Evolutionary conservation across 257 asterid genomes (phyloP).

Genomic region (Nicotiana attenuata): DNA sequence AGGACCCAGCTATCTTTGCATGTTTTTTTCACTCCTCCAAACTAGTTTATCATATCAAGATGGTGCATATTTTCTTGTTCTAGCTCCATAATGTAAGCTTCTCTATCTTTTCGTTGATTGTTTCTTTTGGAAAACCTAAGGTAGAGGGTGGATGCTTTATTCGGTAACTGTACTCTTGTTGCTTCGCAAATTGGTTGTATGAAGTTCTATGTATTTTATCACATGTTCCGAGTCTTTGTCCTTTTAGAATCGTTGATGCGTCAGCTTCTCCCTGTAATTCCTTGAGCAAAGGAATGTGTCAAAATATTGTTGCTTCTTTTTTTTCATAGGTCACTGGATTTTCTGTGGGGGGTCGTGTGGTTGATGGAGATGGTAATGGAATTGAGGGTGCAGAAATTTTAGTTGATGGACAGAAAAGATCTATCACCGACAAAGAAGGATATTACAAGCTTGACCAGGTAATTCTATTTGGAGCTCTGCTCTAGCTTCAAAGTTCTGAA

Average conservation of each 20-base stretch:
- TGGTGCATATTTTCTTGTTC: background rate
- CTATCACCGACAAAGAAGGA: constrained; percentile 75
- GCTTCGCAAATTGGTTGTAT: background rate
- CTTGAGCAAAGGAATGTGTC: background rate
- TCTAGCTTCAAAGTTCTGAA: background rate
- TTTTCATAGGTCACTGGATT: constrained; percentile 85
- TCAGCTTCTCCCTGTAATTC: background rate
- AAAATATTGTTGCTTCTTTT: constrained; percentile 1
- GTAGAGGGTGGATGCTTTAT: background rate
- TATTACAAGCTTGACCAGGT: constrained; percentile 98
- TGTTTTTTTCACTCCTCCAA: background rate
- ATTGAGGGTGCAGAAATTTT: constrained; percentile 61
- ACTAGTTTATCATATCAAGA: background rate
- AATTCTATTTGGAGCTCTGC: constrained; percentile 9
- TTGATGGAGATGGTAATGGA: constrained; percentile 78
- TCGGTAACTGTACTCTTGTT: background rate
- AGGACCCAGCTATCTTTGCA: background rate
- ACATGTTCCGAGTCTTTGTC: background rate
- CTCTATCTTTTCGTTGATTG: background rate
- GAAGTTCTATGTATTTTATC: background rate
- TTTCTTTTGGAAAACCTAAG: background rate
- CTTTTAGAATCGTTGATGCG: background rate
- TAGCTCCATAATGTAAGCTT: background rate
- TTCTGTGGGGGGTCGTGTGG: constrained; percentile 98
- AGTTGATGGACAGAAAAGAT: constrained; percentile 82